Conservation (phyloP, 202 grass and related monocot species). For the Miscanthus sacchariflorus region DNA sequence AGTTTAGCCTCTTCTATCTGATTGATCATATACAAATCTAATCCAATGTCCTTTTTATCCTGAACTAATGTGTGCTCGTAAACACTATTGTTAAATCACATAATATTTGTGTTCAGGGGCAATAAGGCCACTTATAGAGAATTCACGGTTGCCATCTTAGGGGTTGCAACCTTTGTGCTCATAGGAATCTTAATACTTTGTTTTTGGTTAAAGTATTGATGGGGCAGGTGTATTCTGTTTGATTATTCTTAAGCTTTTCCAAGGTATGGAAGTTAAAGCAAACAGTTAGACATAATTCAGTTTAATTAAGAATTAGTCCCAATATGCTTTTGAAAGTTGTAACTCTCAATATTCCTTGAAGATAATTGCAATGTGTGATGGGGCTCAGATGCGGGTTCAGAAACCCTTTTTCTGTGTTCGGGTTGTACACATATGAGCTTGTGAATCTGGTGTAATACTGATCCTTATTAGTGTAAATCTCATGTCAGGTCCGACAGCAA, state of each 20-base stretch:
- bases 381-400: too few relatives aligned
- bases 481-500: neutral
- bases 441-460: neutral
- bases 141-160: neutral
- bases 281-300: neutral
- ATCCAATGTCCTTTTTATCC: too few relatives aligned
- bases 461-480: neutral
- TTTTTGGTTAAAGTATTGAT: neutral
- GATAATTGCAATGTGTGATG: neutral
- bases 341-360: neutral
- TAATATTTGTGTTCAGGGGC: neutral
- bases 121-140: neutral
- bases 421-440: neutral
- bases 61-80: too few relatives aligned
- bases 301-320: neutral
- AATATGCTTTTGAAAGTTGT: neutral
- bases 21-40: neutral
- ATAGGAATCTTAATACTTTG: neutral
- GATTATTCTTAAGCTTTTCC: neutral
- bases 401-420: neutral
- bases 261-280: neutral
- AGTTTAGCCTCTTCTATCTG: too few relatives aligned
- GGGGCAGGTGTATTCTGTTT: neutral
- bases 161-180: neutral
- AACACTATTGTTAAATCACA: neutral